Evolutionary conservation across 768 basidiomycete species (phyloP).

Genomic region (Tylopilus rubrobrunneus): DNA sequence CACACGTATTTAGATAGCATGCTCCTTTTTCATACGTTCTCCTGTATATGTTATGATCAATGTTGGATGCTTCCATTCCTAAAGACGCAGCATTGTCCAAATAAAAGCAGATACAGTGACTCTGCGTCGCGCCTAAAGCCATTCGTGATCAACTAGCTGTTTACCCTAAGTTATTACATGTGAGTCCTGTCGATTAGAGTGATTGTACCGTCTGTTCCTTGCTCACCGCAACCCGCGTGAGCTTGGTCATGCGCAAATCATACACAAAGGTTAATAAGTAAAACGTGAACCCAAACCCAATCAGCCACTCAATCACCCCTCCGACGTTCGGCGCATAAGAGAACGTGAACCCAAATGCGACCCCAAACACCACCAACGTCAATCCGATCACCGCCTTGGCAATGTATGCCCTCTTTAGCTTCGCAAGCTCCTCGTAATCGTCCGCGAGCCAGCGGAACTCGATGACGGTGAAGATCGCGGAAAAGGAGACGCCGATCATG

Average conservation of each 20-base stretch:
- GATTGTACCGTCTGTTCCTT: slow-evolving; percentile 6
- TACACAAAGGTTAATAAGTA: slow-evolving; percentile 71
- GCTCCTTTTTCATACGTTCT: too few species aligned
- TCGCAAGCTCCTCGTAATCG: slow-evolving; percentile 43
- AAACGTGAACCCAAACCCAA: slow-evolving; percentile 59
- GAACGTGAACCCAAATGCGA: slow-evolving; percentile 58
- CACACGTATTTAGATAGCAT: too few species aligned
- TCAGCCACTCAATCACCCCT: slow-evolving; percentile 68
- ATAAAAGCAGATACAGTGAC: too few species aligned
- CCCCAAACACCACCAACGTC: slow-evolving; percentile 55
- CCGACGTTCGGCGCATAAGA: slow-evolving; percentile 45
- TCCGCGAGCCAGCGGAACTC: slow-evolving; percentile 69
- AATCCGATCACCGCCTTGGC: slow-evolving; percentile 59
- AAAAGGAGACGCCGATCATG: slow-evolving; percentile 65
- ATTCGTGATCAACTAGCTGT: too few species aligned
- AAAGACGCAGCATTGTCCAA: too few species aligned
- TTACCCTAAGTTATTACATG: too few species aligned
- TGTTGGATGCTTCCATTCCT: too few species aligned
- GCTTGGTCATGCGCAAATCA: slow-evolving; percentile 60
- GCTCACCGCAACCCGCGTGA: neutral
- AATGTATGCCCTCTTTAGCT: slow-evolving; percentile 52
- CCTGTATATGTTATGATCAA: too few species aligned
- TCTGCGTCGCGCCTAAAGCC: too few species aligned
- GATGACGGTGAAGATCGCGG: slow-evolving; percentile 68
- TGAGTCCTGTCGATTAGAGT: too few species aligned